Percentiles rank a stretch among this genome's conserved stretches.
Evolutionary conservation across 345 rosid species (phyloP).

Genomic region (Eucalyptus polyanthemos): DNA sequence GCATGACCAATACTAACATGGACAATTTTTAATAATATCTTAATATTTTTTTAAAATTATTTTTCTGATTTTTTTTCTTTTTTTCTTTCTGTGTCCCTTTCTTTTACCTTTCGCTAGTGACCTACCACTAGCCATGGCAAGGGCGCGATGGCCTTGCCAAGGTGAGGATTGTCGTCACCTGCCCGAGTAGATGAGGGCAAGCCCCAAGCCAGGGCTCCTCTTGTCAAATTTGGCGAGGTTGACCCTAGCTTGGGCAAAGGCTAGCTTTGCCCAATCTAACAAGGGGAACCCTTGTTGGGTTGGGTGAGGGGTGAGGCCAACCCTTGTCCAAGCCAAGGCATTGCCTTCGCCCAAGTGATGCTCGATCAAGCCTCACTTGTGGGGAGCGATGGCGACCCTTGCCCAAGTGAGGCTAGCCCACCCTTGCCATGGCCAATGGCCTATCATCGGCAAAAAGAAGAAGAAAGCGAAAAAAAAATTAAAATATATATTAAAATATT

Average conservation of each 20-base stretch:
- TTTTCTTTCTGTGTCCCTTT: background rate
- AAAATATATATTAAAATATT: background rate
- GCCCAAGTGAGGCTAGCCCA: background rate
- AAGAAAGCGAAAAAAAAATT: background rate
- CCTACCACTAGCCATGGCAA: background rate
- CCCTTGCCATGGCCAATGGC: background rate
- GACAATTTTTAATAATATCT: background rate
- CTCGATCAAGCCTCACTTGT: background rate
- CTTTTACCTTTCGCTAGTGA: too few species aligned
- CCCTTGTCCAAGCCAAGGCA: background rate
- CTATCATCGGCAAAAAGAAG: background rate
- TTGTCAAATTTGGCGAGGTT: background rate
- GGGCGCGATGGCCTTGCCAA: background rate
- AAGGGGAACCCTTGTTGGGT: background rate
- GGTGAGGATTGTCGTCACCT: background rate
- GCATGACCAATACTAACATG: rapidly evolving
- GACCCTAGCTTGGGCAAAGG: background rate
- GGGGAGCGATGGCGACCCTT: background rate
- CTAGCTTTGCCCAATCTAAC: background rate
- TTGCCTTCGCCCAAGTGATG: background rate
- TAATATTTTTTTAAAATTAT: background rate
- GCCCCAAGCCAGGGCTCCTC: too few species aligned
- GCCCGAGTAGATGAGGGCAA: too few species aligned
- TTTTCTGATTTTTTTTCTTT: background rate
- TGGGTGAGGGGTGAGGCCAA: background rate